Conservation (phyloP, 352 stramenopile species). For the Vaucheria bursata region DNA sequence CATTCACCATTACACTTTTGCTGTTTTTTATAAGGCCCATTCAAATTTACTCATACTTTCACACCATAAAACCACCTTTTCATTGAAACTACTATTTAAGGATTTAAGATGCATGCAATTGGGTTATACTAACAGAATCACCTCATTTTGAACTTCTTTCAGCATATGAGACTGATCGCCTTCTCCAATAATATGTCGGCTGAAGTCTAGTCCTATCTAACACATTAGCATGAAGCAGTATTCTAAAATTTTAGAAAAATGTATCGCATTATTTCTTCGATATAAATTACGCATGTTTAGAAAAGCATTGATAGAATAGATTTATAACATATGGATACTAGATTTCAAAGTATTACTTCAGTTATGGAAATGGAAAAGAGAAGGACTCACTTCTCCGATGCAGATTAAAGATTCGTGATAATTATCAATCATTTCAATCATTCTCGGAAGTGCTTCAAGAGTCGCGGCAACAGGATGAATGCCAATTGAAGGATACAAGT, state of each 20-base stretch:
- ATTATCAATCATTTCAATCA: constrained; percentile 28
- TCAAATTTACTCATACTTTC: no score
- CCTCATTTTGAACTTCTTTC: constrained; percentile 32
- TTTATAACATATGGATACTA: neutral
- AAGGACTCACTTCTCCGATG: constrained; percentile 23
- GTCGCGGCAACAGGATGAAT: constrained; percentile 36
- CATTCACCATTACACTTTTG: no score
- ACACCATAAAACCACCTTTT: no score
- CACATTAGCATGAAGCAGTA: neutral
- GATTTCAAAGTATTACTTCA: neutral
- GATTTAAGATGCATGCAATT: no score
- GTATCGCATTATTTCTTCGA: neutral
- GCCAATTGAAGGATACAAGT: constrained; percentile 29
- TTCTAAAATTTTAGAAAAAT: no score
- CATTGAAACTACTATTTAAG: no score
- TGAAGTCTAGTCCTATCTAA: constrained; percentile 32
- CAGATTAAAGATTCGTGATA: constrained; percentile 23
- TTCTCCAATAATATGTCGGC: constrained; percentile 36
- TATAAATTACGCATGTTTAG: neutral
- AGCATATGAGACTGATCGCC: constrained; percentile 8
- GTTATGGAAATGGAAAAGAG: neutral
- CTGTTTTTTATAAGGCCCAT: no score
- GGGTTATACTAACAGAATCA: no score
- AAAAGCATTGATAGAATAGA: neutral
- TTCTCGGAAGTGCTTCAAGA: constrained; percentile 14